Evolutionary conservation across 164 flowering plant genomes (phyloP).

Genomic region (Santalum album): DNA sequence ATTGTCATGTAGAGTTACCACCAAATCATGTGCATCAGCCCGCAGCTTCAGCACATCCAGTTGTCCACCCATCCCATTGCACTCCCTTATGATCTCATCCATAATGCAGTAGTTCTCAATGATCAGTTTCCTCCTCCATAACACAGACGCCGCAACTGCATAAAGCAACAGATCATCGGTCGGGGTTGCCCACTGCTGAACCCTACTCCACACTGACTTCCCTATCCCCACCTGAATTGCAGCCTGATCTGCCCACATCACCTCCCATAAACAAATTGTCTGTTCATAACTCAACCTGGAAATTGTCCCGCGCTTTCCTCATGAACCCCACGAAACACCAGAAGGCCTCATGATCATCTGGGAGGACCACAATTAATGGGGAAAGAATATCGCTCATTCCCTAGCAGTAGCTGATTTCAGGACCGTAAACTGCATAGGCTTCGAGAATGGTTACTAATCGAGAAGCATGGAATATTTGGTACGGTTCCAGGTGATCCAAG

Average conservation of each 20-base stretch:
- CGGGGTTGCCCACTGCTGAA: conserved; percentile 78
- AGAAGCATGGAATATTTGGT: conserved; percentile 78
- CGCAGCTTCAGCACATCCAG: conserved; percentile 92
- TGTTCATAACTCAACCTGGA: conserved; percentile 72
- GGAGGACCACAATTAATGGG: conserved; percentile 63
- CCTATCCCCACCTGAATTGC: conserved; percentile 83
- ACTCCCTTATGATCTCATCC: conserved; percentile 92
- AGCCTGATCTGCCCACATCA: conserved; percentile 97
- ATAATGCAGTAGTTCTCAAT: conserved; percentile 80
- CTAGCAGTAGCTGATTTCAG: conserved; percentile 94
- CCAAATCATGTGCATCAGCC: conserved; percentile 86
- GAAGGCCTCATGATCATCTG: conserved; percentile 82
- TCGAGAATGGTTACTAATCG: conserved; percentile 88
- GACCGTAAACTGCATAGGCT: conserved; percentile 84
- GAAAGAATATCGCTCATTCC: conserved; percentile 97
- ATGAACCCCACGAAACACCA: conserved; percentile 97
- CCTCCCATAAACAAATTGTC: conserved; percentile 91
- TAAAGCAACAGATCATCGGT: conserved; percentile 79
- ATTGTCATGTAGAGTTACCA: conserved; percentile 70
- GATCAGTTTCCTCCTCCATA: conserved; percentile 80
- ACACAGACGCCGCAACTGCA: conserved; percentile 87
- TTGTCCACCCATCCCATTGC: conserved; percentile 89
- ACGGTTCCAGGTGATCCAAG: conserved; percentile 74
- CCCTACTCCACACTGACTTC: conserved; percentile 81
- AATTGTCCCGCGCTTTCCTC: conserved; percentile 91